Base-by-base conservation (phyloP, 768 basidiomycete species). In the Naganishia friedmannii region DNA sequence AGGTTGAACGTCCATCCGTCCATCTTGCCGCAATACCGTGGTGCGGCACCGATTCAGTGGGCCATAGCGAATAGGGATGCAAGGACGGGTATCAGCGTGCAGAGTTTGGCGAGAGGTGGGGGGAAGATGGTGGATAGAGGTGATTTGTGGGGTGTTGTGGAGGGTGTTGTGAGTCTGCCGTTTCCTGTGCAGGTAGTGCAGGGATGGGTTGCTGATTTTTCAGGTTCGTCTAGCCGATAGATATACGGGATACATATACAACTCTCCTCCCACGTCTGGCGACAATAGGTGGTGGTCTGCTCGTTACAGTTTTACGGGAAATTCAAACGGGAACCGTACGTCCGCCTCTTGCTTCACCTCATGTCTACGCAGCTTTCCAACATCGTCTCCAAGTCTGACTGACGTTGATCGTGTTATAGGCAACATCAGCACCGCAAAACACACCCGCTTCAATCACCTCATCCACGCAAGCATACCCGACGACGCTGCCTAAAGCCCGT, bases 1-100 rank as follows among this genome's bases (percentile, higher is more conserved):
- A 83, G 89, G 28, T 83, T 97, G 45, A 96, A 97, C 76, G 87
- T 97, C 7, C 93, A 97, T 75, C 92, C 93, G 0, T 94, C 93
- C 42, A 82, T 92, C 0, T 85, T 97, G 39, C 93, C 93, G 0
- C 83, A 85, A 31, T 93, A 91, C 78, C 87, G 93, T n/a, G 93
- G 93, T 0, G 87, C 93, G 10, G 91, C 92, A 2, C 93, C 93
- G 0, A 90, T 97, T 46, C 93, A 96, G 76, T 89, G 88, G 75
- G 85, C 89, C 0, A 83, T 97, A 48, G 81, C 90, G 53, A 29
- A 57, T 15, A 21, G 31, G 29, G 88, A 88, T 60, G 76, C 75
- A 6, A 84, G 86, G 71, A 91, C 90, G 0, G 93, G 92, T 0
- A 92, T 95, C 0, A 90, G 87, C 70, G 85, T 97, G 0, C 79